Evolutionary conservation across 2,329 filamentous ascomycete genomes (phyloP).

Genomic region (Rutstroemia sp.): DNA sequence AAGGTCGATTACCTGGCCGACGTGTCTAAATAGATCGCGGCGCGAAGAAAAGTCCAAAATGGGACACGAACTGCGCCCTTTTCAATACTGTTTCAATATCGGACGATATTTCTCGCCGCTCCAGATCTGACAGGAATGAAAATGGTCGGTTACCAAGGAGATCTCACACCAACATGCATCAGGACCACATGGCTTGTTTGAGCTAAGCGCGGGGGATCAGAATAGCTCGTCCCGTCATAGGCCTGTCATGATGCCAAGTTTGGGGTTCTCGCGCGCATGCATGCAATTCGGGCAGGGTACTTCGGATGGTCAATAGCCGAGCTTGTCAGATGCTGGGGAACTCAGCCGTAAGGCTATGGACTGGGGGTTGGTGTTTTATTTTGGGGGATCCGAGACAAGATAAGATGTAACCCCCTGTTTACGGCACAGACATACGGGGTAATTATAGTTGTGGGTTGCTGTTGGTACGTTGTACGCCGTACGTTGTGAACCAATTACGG

Average conservation of each 20-base stretch:
- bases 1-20: neutral
- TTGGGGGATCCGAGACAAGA: neutral
- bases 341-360: neutral
- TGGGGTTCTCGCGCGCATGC: neutral
- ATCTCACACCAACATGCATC: neutral
- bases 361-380: neutral
- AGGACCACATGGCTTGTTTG: neutral
- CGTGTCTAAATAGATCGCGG: neutral
- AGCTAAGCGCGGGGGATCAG: neutral
- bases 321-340: neutral
- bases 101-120: neutral
- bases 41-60: neutral
- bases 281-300: neutral
- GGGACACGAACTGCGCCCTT: slow-evolving; percentile 2
- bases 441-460: neutral
- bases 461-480: neutral
- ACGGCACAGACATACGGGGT: neutral
- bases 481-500: neutral
- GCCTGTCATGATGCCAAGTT: neutral
- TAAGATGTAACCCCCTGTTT: neutral
- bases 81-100: slow-evolving; percentile 1
- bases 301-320: neutral
- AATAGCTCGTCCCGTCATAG: neutral
- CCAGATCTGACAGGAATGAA: neutral
- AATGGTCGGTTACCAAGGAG: neutral